Percentiles rank a stretch among this genome's conserved stretches.
Conservation (phyloP, 495 filamentous ascomycete species). For the Xylaria sp. region DNA sequence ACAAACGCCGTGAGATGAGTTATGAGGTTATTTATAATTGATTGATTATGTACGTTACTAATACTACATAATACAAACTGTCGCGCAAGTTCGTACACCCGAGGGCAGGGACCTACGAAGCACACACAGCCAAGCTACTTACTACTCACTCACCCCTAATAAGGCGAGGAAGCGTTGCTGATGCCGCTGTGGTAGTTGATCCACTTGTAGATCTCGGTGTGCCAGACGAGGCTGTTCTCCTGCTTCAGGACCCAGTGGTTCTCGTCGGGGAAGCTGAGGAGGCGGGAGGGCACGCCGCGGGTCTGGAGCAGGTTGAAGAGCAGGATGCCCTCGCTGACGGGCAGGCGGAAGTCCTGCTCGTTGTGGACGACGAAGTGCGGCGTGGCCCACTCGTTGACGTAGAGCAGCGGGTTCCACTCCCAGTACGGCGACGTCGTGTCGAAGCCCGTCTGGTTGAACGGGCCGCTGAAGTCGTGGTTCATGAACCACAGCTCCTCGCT, state of each 20-base stretch:
- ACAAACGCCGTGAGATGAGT: not conserved
- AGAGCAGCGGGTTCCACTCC: slow-evolving; percentile 71
- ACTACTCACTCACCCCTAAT: slow-evolving; percentile 31
- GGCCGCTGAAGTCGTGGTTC: slow-evolving; percentile 44
- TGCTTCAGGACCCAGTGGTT: slow-evolving; percentile 75
- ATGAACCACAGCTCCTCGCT: slow-evolving; percentile 76
- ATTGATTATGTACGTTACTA: slow-evolving; percentile 9
- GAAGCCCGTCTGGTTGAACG: slow-evolving; percentile 65
- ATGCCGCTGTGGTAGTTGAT: slow-evolving; percentile 72
- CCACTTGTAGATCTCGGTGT: slow-evolving; percentile 75
- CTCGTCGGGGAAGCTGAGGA: slow-evolving; percentile 66
- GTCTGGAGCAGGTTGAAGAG: slow-evolving; percentile 78
- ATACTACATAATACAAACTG: slow-evolving; percentile 19
- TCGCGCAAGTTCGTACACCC: not conserved
- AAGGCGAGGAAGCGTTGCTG: slow-evolving; percentile 39
- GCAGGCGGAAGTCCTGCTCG: slow-evolving; percentile 74
- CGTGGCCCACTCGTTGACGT: slow-evolving; percentile 68
- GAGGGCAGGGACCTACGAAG: not conserved
- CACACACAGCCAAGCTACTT: not conserved
- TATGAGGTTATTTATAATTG: not conserved
- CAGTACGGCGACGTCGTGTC: slow-evolving; percentile 66
- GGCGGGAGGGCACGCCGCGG: slow-evolving; percentile 64
- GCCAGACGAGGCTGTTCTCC: slow-evolving; percentile 78
- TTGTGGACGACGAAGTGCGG: slow-evolving; percentile 78
- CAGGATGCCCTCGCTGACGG: slow-evolving; percentile 71